Evolutionary conservation across 306 rosid species (phyloP), one percentile per base, ranked within the genome.

Genomic region (Medicago lupulina): DNA sequence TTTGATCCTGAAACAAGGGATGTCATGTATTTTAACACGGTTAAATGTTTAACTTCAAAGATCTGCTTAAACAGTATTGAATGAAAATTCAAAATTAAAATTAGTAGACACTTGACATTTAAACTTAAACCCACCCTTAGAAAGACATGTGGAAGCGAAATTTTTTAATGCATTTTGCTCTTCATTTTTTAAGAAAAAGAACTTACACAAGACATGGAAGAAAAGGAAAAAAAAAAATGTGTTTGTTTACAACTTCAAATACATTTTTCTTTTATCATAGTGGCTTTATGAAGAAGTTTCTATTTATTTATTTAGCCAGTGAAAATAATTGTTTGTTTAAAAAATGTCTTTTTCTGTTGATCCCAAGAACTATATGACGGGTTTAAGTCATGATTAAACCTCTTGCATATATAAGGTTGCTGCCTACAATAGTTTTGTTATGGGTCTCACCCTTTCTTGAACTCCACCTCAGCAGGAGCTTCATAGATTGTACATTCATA

Each of bases 1-100:
- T 95, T 95, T 79, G 98, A 85, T 51, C 92, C 99, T 95, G 94
- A 54, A 84, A 83, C 85, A 84, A 75, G 81, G 21, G 54, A 47
- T 40, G 49, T 8, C 57, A 9, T 14, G 67, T 49, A 68, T 60
- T 73, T 53, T 4, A 47, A 75, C 73, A 6, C 43, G 65, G 80
- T 34, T 53, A 41, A 61, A 15, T n/a, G 55, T 14, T 15, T 13
- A 61, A 54, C 70, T 68, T 43, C 36, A 66, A 53, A 60, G 34
- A 84, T 54, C 28, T 55, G 81, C 58, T 57, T 64, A 77, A 73
- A 54, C 70, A 74, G 44, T 76, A 54, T 41, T 4, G 47, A 51
- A 74, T 40, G 53, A 43, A 59, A 79, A 43, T 68, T 18, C 19
- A 43, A 70, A 78, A 40, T 18, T 16, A 43, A 70, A 78, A 40